Conservation (phyloP, 2,329 filamentous ascomycete genomes). For the Diaporthe ilicicola region DNA sequence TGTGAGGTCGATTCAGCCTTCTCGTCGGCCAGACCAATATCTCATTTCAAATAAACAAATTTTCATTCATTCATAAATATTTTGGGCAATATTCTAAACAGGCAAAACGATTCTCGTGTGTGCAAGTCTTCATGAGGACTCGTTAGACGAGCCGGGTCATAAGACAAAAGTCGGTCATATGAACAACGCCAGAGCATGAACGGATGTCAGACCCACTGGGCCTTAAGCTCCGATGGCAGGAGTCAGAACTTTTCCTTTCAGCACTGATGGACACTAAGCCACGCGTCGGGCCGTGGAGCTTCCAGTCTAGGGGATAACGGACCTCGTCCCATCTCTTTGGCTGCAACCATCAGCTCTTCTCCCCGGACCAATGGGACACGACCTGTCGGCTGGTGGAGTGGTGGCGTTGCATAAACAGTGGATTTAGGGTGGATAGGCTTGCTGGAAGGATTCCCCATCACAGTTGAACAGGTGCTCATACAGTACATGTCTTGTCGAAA, state of each 20-base stretch:
- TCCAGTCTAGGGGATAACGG: neutral
- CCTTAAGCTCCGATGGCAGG: neutral
- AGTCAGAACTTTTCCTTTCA: neutral
- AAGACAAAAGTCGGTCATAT: neutral
- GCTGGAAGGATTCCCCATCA: slow-evolving; percentile 4
- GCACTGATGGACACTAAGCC: neutral
- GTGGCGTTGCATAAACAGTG: neutral
- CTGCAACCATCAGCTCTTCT: neutral
- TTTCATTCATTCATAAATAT: no score
- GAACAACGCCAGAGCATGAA: neutral
- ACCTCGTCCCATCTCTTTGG: neutral
- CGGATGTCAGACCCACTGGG: neutral
- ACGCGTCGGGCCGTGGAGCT: slow-evolving; percentile 17
- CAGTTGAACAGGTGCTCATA: neutral
- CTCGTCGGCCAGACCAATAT: no score
- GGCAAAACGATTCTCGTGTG: no score
- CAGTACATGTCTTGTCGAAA: slow-evolving; percentile 2
- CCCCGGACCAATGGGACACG: slow-evolving; percentile 3
- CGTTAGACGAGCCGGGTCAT: no score
- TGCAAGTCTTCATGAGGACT: no score
- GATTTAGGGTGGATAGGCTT: neutral
- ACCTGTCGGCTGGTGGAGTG: neutral
- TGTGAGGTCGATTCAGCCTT: no score
- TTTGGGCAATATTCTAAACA: no score
- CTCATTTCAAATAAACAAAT: no score